Evolutionary conservation across 78 protist genomes (phyloP), one percentile per base, ranked within the genome.

Genomic region (Planoprotostelium fungivorum): DNA sequence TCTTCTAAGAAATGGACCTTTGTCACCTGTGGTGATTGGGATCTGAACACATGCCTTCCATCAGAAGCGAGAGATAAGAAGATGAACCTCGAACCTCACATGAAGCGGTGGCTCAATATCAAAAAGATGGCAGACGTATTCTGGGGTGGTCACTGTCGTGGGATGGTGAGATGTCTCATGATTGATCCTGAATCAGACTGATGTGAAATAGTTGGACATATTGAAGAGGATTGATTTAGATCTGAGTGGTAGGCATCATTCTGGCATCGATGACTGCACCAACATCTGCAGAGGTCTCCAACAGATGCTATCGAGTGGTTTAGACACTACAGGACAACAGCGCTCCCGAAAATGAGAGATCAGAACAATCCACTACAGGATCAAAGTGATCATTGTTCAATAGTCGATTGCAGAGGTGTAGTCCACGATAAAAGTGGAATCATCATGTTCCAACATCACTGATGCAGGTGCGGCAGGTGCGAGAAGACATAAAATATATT

Each of bases 1-100:
- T 23, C 36, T 25, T 35, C 16, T 37, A 23, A 5, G 5, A 36
- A 85, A 35, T 88, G 63, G 23, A 35, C 1, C 1, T 35, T 90
- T 0, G 94, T 93, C 34, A 91, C 95, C 38, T 91, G 93, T 36
- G 95, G 95, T 51, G 95, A 88, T 35, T 93, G 95, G 95, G 94
- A 92, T 37, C 29, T 92, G 28, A 35, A 0, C 84, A 85, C 37
- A 25, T 34, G 63, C 84, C 88, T 84, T 37, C 83, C 73, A 9
- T 34, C 51, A 25, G 84, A 38, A 16, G 28, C 37, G 34, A 29
- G 39, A 1, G 23, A 35, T 37, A 38, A 38, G n/a, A 34, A n/a
- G 35, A 29, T 87, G 84, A 29, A 9, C 35, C 23, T 1, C 31
- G 63, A 29, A 1, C 23, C 63, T 1, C 16, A 87, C 88, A 1